Percentiles rank a stretch among this genome's conserved stretches.
These are phyloP conservation scores for Solanum bulbocastanum DNA, from an alignment of 257 asterid species.

Conservation along the genomic window DNA sequence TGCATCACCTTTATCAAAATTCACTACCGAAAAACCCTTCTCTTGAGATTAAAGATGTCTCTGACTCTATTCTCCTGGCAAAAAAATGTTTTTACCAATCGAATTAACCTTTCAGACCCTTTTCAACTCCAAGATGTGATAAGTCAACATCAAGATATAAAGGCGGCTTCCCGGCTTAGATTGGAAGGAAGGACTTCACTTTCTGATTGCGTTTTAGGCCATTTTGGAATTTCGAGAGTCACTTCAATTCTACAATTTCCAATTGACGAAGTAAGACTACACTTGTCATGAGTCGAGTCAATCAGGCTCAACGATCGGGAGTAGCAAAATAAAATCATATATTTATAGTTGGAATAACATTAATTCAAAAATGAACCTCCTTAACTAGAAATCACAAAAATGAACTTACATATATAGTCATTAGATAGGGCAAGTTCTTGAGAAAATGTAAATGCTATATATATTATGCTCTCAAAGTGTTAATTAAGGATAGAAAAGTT, in stretches of 20 bases:
- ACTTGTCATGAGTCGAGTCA: background rate
- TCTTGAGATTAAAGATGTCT: background rate
- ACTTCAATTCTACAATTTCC: background rate
- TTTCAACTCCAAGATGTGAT: background rate
- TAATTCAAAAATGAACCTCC: background rate
- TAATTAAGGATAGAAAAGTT: background rate
- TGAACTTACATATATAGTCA: background rate
- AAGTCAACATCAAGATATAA: background rate
- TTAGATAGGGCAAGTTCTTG: background rate
- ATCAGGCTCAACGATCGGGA: background rate
- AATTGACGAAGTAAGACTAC: background rate
- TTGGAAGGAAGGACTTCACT: background rate
- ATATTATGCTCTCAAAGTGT: background rate
- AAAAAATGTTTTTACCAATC: background rate
- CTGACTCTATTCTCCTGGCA: background rate
- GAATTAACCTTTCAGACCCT: background rate
- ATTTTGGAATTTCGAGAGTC: background rate
- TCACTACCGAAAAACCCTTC: background rate
- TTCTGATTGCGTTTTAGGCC: background rate
- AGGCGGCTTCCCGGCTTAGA: background rate
- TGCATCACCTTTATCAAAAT: background rate
- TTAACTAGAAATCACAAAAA: background rate
- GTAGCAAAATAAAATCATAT: background rate
- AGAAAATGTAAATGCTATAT: background rate
- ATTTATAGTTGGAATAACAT: background rate